Evolutionary conservation across 441 rosid species (phyloP).

Genomic region (Pelargonium australe): DNA sequence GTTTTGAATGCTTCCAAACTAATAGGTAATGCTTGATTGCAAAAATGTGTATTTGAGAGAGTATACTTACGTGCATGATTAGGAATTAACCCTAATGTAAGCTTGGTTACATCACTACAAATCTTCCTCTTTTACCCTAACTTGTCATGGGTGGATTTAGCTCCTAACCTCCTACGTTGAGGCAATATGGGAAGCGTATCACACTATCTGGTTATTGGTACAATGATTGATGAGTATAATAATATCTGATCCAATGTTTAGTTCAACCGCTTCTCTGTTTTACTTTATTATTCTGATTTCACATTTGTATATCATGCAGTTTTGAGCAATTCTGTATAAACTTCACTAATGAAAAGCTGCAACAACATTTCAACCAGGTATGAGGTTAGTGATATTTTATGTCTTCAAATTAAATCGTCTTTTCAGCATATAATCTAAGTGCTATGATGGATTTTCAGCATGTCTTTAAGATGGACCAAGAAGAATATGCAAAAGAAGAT

Average conservation of each 20-base stretch:
- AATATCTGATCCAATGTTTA: background rate
- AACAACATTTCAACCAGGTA: slow-evolving; percentile 98
- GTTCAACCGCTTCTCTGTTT: background rate
- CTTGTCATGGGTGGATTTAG: background rate
- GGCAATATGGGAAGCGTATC: background rate
- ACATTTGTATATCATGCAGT: slow-evolving; percentile 35
- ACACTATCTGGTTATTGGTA: background rate
- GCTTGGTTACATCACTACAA: background rate
- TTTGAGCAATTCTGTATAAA: slow-evolving; percentile 98
- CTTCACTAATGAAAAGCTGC: slow-evolving; percentile 96
- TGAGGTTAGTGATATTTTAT: slow-evolving; percentile 14
- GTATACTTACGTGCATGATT: background rate
- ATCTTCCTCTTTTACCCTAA: background rate
- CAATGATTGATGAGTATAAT: background rate
- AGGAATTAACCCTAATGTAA: background rate
- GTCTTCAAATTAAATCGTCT: background rate
- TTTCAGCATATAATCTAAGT: slow-evolving; percentile 15
- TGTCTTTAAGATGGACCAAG: slow-evolving; percentile 98
- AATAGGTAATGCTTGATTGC: slow-evolving; percentile 47
- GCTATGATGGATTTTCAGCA: slow-evolving; percentile 48
- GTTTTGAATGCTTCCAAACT: slow-evolving; percentile 90
- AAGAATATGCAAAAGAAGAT: slow-evolving; percentile 90
- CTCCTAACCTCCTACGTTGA: background rate
- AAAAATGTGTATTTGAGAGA: background rate
- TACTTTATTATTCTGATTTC: slow-evolving; percentile 5